Conservation (phyloP, 176 grass and related monocot species). For the Saccharum spontaneum region DNA sequence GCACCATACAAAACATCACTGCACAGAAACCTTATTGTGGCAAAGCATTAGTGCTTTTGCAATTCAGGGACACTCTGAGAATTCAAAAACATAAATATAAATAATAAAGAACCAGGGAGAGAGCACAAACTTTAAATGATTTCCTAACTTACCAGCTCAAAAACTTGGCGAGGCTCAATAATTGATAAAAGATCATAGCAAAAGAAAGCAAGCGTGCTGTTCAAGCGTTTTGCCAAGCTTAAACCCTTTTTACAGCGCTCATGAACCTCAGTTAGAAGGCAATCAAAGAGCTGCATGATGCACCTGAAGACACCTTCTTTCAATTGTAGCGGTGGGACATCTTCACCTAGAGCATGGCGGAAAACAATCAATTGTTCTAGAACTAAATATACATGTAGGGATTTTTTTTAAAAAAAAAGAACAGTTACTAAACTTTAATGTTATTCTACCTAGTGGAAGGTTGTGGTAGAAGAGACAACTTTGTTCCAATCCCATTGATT, state of each 20-base stretch:
- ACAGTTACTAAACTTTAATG: slow-evolving; percentile 2
- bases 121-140: slow-evolving; percentile 1
- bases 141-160: slow-evolving; percentile 88
- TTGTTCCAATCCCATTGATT: slow-evolving; percentile 98
- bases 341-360: slow-evolving; percentile 67
- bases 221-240: slow-evolving; percentile 91
- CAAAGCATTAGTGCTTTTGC: slow-evolving; percentile 32
- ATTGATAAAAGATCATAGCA: slow-evolving; percentile 95
- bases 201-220: slow-evolving; percentile 97
- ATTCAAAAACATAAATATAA: slow-evolving; percentile 22
- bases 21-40: slow-evolving; percentile 22
- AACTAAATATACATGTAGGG: slow-evolving; percentile 21
- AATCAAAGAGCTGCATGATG: slow-evolving; percentile 96
- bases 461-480: slow-evolving; percentile 87
- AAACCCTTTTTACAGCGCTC: slow-evolving; percentile 99
- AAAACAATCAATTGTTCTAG: slow-evolving; percentile 32
- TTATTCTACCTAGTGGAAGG: slow-evolving; percentile 75
- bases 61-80: neutral
- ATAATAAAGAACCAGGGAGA: slow-evolving; percentile 7
- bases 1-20: slow-evolving; percentile 10
- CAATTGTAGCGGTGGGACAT: slow-evolving; percentile 89
- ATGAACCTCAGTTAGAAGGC: slow-evolving; percentile 97
- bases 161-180: slow-evolving; percentile 98
- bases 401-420: neutral
- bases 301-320: slow-evolving; percentile 98